Base-by-base conservation (phyloP, 768 basidiomycete genomes). In the Boletus subparvulus region DNA sequence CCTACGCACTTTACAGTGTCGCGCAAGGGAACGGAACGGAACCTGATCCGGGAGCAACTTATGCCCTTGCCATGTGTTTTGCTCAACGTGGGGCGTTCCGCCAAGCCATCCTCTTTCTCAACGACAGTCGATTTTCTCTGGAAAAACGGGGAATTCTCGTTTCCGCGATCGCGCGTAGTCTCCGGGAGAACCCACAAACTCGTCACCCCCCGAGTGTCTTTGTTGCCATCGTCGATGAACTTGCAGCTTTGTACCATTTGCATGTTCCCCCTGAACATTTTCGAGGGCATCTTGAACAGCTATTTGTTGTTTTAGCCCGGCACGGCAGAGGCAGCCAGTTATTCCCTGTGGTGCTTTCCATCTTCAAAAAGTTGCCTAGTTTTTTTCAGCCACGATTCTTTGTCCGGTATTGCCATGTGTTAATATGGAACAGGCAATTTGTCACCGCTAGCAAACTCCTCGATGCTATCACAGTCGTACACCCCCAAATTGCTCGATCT, bases 401-500 rank as follows among this genome's bases (percentile, higher is more conserved):
- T 35, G 64, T 69, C 16, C 73, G 77, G 41, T 71, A 68, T 41
- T 62, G 78, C 51, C 70, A 69, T 39, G 62, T 67, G 2, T 66
- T 87, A 13, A 61, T 84, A 32, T 69, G 66, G 6, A 71, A 70
- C 49, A 74, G 79, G 21, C 74, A 80, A 51, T 69, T 76, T 50
- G 52, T 60, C 12, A 59, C 71, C 12, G 80, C 79, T 4, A 52
- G 68, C 28, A 68, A 55, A 63, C 19, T 72, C 72, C 21, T 72
- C 67, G n/a, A 54, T 24, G 39, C 62, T 70, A 44, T 61, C 64
- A 40, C 59, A 45, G 13, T 44, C 28, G 4, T 46, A 45, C 54
- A 65, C 21, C 57, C 69, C 3, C 48, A 52, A 44, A 39, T 45
- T 58, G 60, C 52, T 30, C 59, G 42, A 55, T 57, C 52, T 35